Base-by-base conservation (phyloP, 345 rosid genomes). In the Mercurialis annua region DNA sequence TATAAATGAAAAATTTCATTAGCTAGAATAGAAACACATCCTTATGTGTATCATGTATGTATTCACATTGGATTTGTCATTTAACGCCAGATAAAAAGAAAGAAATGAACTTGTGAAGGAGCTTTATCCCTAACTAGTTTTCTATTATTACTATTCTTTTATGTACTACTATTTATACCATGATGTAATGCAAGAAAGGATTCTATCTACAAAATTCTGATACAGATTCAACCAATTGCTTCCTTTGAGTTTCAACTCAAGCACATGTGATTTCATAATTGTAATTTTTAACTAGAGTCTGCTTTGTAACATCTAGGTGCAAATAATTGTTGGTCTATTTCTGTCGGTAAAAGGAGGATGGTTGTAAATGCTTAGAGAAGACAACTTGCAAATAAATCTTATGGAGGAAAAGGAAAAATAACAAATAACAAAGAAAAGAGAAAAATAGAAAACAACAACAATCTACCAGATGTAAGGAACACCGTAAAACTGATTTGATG, bases 381-480 rank as follows among this genome's bases (percentile, higher is more conserved):
- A 34, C 24, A 6, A 5, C 23, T 57, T 33, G 40, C 43, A 17
- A 26, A 56, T 21, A 12, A 29, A 18, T 31, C 26, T 34, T 1
- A 33, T 30, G 17, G n/a, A n/a, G n/a, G n/a, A 40, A 40, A 1
- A 2, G 44, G 10, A 40, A 3, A 40, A 40, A 40, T n/a, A n/a
- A n/a, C n/a, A n/a, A n/a, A n/a, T n/a, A n/a, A n/a, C n/a, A n/a
- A n/a, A 56, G 8, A 58, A 62, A 51, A 40, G 51, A 7, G 21
- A 40, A 61, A n/a, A 46, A 7, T 36, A 31, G 44, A 63, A 61
- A 36, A 64, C 31, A 52, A 40, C 44, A 60, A 61, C n/a, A 64
- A 78, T 75, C 71, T 82, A 75, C 92, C 92, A 87, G 79, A 87
- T 83, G 80, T 87, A 83, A 64, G 92, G 92, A 69, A 87, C 77